phyloP scores from a whole-genome alignment of 2,329 filamentous ascomycete species.

The Xylariaceae sp. region DNA sequence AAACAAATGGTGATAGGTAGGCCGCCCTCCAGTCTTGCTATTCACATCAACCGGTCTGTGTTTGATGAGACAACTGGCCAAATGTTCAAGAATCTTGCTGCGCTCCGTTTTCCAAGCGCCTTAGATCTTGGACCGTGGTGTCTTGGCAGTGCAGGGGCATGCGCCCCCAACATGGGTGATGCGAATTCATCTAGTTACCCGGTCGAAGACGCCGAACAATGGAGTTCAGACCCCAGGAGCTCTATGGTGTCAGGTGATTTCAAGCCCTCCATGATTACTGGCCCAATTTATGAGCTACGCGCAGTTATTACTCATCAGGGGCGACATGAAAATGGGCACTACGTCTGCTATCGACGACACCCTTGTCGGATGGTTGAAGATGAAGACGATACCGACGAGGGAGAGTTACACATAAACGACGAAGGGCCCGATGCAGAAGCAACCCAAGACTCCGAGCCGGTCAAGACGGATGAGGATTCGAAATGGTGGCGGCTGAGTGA shows the following conservation, averaged over 20 bases:
- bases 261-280: slow-evolving; percentile 45
- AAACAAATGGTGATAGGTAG: slow-evolving; percentile 82
- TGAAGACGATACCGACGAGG: slow-evolving; percentile 1
- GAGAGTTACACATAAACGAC: slow-evolving; percentile 4
- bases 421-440: slow-evolving; percentile 17
- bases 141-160: slow-evolving; percentile 52
- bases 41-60: slow-evolving; percentile 88
- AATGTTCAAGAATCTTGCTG: slow-evolving; percentile 76
- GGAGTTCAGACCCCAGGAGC: slow-evolving; percentile 60
- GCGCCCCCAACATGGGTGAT: slow-evolving; percentile 9
- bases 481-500: slow-evolving; percentile 92
- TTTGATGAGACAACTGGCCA: slow-evolving; percentile 79
- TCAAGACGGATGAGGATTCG: slow-evolving; percentile 31
- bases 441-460: slow-evolving; percentile 21
- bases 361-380: slow-evolving; percentile 30
- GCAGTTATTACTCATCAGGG: slow-evolving; percentile 87
- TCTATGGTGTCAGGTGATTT: slow-evolving; percentile 66
- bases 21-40: slow-evolving; percentile 69
- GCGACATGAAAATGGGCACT: slow-evolving; percentile 90
- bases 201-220: slow-evolving; percentile 50
- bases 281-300: slow-evolving; percentile 67
- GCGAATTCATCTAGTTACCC: slow-evolving; percentile 24
- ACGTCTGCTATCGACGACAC: slow-evolving; percentile 81
- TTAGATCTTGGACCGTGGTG: slow-evolving; percentile 83
- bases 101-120: slow-evolving; percentile 66